phyloP scores from a whole-genome alignment of 805 yeast genomes.

The Pichia pseudocactophila region DNA sequence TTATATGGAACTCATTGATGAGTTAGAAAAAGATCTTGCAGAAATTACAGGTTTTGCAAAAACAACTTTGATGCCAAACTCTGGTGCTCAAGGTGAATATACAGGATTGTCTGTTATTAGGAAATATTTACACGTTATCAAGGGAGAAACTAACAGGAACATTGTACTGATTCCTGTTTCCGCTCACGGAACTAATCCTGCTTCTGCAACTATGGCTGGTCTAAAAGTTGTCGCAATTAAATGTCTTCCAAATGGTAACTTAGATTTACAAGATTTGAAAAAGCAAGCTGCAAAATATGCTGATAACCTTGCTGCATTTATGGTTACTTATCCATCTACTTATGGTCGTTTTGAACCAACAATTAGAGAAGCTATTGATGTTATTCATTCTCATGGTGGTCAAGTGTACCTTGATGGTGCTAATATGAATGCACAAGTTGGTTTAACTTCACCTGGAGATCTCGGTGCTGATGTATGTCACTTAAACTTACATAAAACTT shows the following conservation, averaged over 20 bases:
- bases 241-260: constrained; percentile 77
- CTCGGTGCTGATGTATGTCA: constrained; percentile 98
- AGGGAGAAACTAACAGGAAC: constrained; percentile 66
- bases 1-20: constrained; percentile 63
- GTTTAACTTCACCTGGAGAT: constrained; percentile 94
- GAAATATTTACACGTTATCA: constrained; percentile 54
- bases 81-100: constrained; percentile 98
- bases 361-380: constrained; percentile 74
- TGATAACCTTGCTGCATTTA: constrained; percentile 72
- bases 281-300: constrained; percentile 63
- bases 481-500: constrained; percentile 91
- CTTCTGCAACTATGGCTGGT: constrained; percentile 97
- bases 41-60: constrained; percentile 91
- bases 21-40: constrained; percentile 76
- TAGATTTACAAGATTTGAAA: constrained; percentile 69
- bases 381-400: constrained; percentile 81
- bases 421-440: constrained; percentile 98
- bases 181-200: constrained; percentile 98
- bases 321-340: constrained; percentile 97
- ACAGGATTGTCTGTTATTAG: constrained; percentile 85
- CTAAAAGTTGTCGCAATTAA: constrained; percentile 88
- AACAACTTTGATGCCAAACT: constrained; percentile 89
- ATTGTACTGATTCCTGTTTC: constrained; percentile 92
- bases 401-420: constrained; percentile 98
- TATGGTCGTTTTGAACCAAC: constrained; percentile 95